phyloP scores from a whole-genome alignment of 306 rosid genomes.

The Casuarina glauca region DNA sequence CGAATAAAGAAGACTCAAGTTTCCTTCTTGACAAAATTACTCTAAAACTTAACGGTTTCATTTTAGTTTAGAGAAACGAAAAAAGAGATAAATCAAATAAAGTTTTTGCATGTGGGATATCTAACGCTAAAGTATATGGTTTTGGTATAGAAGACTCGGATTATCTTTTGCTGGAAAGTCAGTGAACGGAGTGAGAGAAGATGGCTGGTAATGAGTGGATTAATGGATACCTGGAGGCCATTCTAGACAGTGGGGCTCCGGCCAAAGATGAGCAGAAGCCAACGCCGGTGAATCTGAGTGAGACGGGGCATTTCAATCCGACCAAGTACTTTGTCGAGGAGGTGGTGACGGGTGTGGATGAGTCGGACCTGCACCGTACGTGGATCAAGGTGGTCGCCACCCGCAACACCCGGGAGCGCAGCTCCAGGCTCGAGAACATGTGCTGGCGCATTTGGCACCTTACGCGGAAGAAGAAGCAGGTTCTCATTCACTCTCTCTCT shows the following conservation, averaged over 20 bases:
- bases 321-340: constrained; percentile 91
- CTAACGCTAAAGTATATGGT: background rate
- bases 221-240: constrained; percentile 88
- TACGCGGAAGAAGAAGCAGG: constrained; percentile 86
- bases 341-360: constrained; percentile 87
- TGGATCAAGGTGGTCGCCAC: constrained; percentile 97
- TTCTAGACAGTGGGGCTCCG: constrained; percentile 71
- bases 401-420: constrained; percentile 81
- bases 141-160: background rate
- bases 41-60: background rate
- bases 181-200: constrained; percentile 4
- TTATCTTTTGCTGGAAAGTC: background rate
- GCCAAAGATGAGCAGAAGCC: constrained; percentile 77
- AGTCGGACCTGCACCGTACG: constrained; percentile 82
- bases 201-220: constrained; percentile 99
- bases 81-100: background rate
- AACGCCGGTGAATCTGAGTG: constrained; percentile 47
- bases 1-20: background rate
- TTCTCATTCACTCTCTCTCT: constrained; percentile 13
- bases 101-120: constrained; percentile 5
- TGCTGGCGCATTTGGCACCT: constrained; percentile 99
- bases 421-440: constrained; percentile 95
- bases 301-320: constrained; percentile 74
- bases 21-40: background rate
- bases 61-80: too few relatives aligned